Conservation (phyloP, 305 asterid genomes). For the Rubia tinctorum region DNA sequence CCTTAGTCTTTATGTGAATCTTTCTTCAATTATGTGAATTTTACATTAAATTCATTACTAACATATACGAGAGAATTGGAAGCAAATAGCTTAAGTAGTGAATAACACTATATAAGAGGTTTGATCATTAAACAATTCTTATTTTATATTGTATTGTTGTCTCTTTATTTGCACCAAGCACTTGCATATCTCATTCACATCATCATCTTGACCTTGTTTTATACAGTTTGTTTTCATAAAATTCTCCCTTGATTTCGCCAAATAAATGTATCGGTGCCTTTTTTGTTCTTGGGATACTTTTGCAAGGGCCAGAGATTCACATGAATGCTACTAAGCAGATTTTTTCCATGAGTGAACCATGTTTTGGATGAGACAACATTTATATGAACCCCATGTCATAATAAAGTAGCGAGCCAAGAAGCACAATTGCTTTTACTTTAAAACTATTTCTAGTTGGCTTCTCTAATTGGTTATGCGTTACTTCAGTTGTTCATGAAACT, state of each 20-base stretch:
- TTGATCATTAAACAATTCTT: background rate
- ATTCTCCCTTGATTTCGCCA: background rate
- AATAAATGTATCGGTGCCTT: background rate
- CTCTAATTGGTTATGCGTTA: background rate
- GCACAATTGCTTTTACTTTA: background rate
- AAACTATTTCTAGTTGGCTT: background rate
- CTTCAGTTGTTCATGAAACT: background rate
- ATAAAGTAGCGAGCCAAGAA: constrained; percentile 8
- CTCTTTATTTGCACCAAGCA: too few species aligned
- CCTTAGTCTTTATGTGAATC: background rate
- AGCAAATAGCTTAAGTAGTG: background rate
- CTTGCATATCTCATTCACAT: too few species aligned
- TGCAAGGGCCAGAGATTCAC: background rate
- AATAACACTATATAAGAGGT: too few species aligned
- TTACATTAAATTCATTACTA: background rate
- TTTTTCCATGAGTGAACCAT: background rate
- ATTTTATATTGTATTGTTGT: too few species aligned
- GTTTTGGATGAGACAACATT: background rate
- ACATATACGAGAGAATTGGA: background rate
- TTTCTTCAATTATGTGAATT: background rate
- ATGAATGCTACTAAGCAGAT: background rate
- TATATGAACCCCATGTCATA: background rate
- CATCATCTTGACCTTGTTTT: background rate
- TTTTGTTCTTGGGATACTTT: background rate
- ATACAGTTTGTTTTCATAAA: background rate